Evolutionary conservation across 164 flowering plant genomes (phyloP), one percentile per base, ranked within the genome.

Genomic region (Tetrastigma voinierianum): DNA sequence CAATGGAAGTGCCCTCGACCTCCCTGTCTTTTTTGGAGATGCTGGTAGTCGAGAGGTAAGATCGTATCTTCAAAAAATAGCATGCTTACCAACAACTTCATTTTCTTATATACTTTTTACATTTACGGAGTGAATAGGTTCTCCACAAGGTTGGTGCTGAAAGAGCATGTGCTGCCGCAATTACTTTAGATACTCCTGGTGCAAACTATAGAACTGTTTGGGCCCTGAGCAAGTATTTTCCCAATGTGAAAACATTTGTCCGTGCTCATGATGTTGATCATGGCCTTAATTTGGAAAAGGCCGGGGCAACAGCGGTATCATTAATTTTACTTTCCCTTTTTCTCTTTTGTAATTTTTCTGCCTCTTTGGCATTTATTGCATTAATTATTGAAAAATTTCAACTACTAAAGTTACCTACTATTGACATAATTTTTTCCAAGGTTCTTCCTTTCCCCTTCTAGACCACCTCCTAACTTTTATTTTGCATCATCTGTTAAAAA

Each of bases 211-310:
- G 99, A 78, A 87, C 98, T 68, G 99, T 96, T 62, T 96, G 99
- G 99, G 99, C 99, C 55, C 71, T 96, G 78, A 96, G 78, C 91
- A 96, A 96, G 73, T 82, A 96, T 75, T 96, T 85, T 77, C 97
- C 99, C 10, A 93, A 96, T 71, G 96, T 93, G 60, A 96, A 96
- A 78, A 96, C 99, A 23, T 96, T 91, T 87, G 99, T 96, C 32
- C 99, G 99, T 74, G 99, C 99, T 62, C 99, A 96, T 77, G 99
- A 96, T 75, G 97, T 96, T 63, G 99, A 90, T 77, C 99, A 96
- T 78, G 99, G 99, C 68, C 81, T 96, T 49, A 96, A 96, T 79
- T 80, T 96, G 81, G 99, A 96, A 71, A 96, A 96, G 82, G 99
- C 99, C 40, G 99, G 99, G 48, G 99, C 99, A 64, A 90, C 99